Evolutionary conservation across 495 filamentous ascomycete genomes (phyloP), one percentile per base, ranked within the genome.

Genomic region (Thermochaetoides thermophila): DNA sequence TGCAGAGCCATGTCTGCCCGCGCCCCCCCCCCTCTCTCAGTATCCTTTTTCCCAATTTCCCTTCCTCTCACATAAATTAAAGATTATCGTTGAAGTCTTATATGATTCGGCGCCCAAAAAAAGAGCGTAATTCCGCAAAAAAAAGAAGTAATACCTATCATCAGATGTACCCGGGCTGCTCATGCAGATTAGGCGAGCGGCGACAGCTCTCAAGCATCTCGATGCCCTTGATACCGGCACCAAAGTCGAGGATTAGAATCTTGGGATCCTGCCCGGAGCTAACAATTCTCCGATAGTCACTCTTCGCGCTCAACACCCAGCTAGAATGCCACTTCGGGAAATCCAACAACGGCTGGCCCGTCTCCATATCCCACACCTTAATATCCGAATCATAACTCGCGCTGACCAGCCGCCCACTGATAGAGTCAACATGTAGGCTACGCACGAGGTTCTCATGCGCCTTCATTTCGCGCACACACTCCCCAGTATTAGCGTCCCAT

Each of bases 251-350:
- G n/a, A 97, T 75, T 15, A 95, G 61, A 19, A 82, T 79, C 42
- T 87, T 75, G 7, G 84, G 78, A 46, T 96, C 86, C 56, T 97
- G 89, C 26, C 83, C 86, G 0, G 91, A 92, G 35, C 81, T 83
- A 27, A 97, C 77, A 36, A 97, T 85, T 22, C 89, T 71, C 29
- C 87, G 66, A 52, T 95, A 95, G 53, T 97, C 89, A 20, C 79
- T 80, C 60, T 96, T 94, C 17, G 91, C 89, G 39, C 80, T 83
- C 26, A 97, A 57, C 45, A 95, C 91, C 91, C 91, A 96, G 47
- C 84, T 92, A 11, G 78, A 77, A 24, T 92, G 89, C 83, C 84
- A 96, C 34, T 79, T 75, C 12, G 81, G 78, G 40, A 93, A 81
- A 38, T 81, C 71, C 31, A 85, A 68, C 19, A 82, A 66, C 24